phyloP scores from a whole-genome alignment of 2,329 filamentous ascomycete species.

The Pseudogymnoascus sp. region DNA sequence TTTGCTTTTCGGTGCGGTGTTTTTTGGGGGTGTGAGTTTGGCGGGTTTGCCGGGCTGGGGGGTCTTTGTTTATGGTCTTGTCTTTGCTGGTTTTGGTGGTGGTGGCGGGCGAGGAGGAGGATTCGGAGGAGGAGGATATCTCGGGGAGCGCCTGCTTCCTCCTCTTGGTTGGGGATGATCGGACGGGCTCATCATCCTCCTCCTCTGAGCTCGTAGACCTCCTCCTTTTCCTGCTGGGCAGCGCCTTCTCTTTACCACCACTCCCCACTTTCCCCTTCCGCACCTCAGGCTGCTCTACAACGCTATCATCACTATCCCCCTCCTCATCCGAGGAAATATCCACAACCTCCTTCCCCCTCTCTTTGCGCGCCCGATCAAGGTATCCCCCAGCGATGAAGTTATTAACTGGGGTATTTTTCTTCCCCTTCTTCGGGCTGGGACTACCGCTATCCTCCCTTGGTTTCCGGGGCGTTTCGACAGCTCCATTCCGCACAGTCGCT shows the following conservation, averaged over 20 bases:
- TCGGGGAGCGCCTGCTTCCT: background rate
- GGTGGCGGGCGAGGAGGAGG: background rate
- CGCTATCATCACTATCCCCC: background rate
- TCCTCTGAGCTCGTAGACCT: background rate
- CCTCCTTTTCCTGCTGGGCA: background rate
- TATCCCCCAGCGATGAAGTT: background rate
- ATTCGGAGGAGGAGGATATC: background rate
- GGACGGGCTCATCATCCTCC: background rate
- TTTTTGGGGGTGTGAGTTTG: slow-evolving; percentile 7
- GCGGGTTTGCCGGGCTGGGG: background rate
- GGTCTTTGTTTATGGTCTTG: background rate
- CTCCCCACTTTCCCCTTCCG: background rate
- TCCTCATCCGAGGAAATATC: background rate
- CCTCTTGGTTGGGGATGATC: background rate
- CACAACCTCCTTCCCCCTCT: background rate
- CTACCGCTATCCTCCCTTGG: background rate
- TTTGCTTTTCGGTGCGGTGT: slow-evolving; percentile 33
- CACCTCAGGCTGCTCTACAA: background rate
- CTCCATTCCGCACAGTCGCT: background rate
- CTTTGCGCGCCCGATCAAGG: background rate
- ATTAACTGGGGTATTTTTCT: background rate
- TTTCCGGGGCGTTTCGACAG: background rate
- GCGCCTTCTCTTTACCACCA: background rate
- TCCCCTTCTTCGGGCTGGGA: background rate
- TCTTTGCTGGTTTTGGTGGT: background rate